Conservation (phyloP, 495 filamentous ascomycete species). For the Penicillium verhagenii region DNA sequence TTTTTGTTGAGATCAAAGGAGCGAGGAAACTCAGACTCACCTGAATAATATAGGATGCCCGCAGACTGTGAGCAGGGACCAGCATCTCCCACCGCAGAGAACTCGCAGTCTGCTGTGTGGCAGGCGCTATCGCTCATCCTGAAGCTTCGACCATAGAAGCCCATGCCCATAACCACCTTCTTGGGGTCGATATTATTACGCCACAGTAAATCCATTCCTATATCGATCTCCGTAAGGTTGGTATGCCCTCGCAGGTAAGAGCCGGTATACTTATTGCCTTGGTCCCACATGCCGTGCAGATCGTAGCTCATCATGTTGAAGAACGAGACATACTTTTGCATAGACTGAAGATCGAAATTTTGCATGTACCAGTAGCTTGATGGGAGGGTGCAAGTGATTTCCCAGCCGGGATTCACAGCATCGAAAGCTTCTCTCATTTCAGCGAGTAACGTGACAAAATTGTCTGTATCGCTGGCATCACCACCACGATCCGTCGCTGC, state of each 20-base stretch:
- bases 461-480: slow-evolving; percentile 32
- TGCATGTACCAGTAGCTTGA: slow-evolving; percentile 36
- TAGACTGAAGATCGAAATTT: slow-evolving; percentile 39
- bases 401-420: slow-evolving; percentile 31
- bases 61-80: background rate
- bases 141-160: slow-evolving; percentile 34
- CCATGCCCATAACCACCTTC: slow-evolving; percentile 37
- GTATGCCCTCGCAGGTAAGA: slow-evolving; percentile 18
- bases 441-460: slow-evolving; percentile 41
- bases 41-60: background rate
- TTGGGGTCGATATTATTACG: slow-evolving; percentile 22
- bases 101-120: background rate
- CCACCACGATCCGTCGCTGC: slow-evolving; percentile 38
- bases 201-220: slow-evolving; percentile 30
- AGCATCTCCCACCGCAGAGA: background rate
- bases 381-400: background rate
- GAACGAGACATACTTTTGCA: slow-evolving; percentile 42
- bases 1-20: too few relatives aligned
- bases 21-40: too few relatives aligned
- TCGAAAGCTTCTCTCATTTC: slow-evolving; percentile 39
- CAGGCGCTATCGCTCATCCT: slow-evolving; percentile 11
- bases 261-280: background rate
- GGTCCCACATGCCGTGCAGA: slow-evolving; percentile 24
- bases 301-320: slow-evolving; percentile 59
- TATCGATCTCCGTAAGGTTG: slow-evolving; percentile 32